Evolutionary conservation across 108 stramenopile species (phyloP).

Genomic region (Nitzschia inconspicua): DNA sequence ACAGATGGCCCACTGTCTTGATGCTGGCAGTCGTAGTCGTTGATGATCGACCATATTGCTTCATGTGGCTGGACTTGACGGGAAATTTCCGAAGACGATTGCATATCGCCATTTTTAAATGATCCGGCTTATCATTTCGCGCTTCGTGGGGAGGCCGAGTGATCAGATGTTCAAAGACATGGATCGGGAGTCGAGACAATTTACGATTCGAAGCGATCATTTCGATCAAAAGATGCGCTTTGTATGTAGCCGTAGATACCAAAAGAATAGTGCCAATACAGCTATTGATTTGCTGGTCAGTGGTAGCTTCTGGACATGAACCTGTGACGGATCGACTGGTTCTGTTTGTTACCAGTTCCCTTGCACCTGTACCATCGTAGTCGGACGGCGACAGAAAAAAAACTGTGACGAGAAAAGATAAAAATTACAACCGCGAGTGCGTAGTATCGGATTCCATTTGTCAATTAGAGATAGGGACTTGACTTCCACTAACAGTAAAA

Average conservation of each 20-base stretch:
- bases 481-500: too few species aligned
- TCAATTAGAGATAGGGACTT: too few species aligned
- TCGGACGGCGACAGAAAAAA: too few species aligned
- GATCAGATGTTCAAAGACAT: constrained; percentile 57
- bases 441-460: too few species aligned
- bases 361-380: too few species aligned
- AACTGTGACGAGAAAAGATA: too few species aligned
- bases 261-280: too few species aligned
- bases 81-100: background rate
- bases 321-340: too few species aligned
- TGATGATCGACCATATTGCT: background rate
- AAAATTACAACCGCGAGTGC: too few species aligned
- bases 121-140: constrained; percentile 28
- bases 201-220: constrained; percentile 54
- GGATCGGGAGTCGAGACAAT: constrained; percentile 54
- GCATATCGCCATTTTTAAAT: constrained; percentile 16
- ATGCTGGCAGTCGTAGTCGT: constrained; percentile 10
- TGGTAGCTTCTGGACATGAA: background rate
- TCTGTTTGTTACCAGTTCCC: too few species aligned
- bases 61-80: background rate
- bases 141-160: constrained; percentile 6
- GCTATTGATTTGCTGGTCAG: background rate
- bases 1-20: constrained; percentile 55
- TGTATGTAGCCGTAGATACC: too few species aligned
- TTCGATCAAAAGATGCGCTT: too few species aligned